phyloP scores from a whole-genome alignment of 2,329 filamentous ascomycete species.

The Alternaria gaisen region DNA sequence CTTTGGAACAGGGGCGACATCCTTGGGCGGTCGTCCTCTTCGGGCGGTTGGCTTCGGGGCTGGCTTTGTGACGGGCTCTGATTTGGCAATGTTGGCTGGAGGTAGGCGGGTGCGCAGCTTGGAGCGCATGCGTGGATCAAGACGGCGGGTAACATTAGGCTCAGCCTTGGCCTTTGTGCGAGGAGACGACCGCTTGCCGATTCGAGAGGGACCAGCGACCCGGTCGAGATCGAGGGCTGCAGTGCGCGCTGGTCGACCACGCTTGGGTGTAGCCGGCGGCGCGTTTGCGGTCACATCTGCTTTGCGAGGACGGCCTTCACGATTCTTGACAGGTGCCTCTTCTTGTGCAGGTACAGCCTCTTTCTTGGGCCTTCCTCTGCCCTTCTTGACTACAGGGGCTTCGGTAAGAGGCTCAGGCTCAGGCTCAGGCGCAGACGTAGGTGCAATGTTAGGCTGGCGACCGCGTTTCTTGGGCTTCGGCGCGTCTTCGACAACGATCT shows the following conservation, averaged over 20 bases:
- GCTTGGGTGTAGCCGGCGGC: conserved; percentile 16
- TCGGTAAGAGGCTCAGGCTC: conserved; percentile 1
- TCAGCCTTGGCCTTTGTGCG: conserved; percentile 15
- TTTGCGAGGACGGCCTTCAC: conserved; percentile 19
- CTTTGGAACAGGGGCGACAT: conserved; percentile 16
- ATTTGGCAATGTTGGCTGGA: conserved; percentile 17
- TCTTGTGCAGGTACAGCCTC: conserved; percentile 4
- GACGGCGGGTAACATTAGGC: conserved; percentile 16
- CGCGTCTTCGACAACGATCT: conserved; percentile 16
- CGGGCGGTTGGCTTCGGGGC: conserved; percentile 13
- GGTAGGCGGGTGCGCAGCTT: conserved; percentile 30
- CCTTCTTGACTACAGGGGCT: conserved; percentile 17
- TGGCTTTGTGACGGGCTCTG: conserved; percentile 11
- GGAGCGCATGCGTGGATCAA: conserved; percentile 32
- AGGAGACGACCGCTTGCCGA: conserved; percentile 29
- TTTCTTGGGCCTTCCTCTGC: conserved; percentile 18
- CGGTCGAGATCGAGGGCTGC: conserved; percentile 21
- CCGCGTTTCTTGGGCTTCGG: conserved; percentile 23
- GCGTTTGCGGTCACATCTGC: conserved; percentile 3
- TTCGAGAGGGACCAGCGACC: conserved; percentile 32
- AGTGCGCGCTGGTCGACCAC: conserved; percentile 26
- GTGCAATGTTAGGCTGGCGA: conserved; percentile 20
- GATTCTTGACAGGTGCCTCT: conserved; percentile 18
- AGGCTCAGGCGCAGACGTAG: neutral
- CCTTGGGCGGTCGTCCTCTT: conserved; percentile 30